Base-by-base conservation (phyloP, 2,329 filamentous ascomycete genomes). In the Phyllosticta ampelicida region DNA sequence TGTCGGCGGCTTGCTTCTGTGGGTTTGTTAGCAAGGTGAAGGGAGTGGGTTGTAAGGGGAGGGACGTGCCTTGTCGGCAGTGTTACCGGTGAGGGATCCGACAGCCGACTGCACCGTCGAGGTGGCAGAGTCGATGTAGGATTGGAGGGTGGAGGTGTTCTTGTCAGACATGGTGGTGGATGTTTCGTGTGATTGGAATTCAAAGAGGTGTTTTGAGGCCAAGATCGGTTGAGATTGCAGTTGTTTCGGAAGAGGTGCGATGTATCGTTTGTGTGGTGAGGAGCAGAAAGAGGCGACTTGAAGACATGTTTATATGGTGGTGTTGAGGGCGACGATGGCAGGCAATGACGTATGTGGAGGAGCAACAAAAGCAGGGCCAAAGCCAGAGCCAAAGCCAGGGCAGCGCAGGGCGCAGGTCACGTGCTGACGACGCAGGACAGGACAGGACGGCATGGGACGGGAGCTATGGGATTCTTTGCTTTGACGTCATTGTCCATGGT, bases 131-230 rank as follows among this genome's bases (percentile, higher is more conserved):
- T 91, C 70, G 54, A 72, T 62, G 62, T 70, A 66, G 59, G 88
- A 87, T 79, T 92, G 82, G 68, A 91, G 80, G 63, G 90, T 94
- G 62, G 89, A 95, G 64, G 86, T 81, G 56, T 79, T 70, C 69
- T 78, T 77, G 75, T 78, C 74, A 68, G 77, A 74, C 77, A 79
- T 81, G 62, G 54, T 76, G 60, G 54, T 30, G 55, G 53, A 18
- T 62, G 21, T 64, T 50, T n/a, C n/a, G n/a, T n/a, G 53, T 58
- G 9, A n/a, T 18, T 26, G 21, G 50, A 16, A 28, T 56, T 9
- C n/a, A n/a, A n/a, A n/a, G 23, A 51, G 53, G 60, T 20, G n/a
- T 19, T 3, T 36, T 16, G 29, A 16, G 9, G 30, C 54, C 29
- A 28, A 20, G 18, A 52, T 56, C 13, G 30, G 9, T n/a, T 18